phyloP scores from a whole-genome alignment of 352 stramenopile genomes.

The Globisporangium iwayamae region DNA sequence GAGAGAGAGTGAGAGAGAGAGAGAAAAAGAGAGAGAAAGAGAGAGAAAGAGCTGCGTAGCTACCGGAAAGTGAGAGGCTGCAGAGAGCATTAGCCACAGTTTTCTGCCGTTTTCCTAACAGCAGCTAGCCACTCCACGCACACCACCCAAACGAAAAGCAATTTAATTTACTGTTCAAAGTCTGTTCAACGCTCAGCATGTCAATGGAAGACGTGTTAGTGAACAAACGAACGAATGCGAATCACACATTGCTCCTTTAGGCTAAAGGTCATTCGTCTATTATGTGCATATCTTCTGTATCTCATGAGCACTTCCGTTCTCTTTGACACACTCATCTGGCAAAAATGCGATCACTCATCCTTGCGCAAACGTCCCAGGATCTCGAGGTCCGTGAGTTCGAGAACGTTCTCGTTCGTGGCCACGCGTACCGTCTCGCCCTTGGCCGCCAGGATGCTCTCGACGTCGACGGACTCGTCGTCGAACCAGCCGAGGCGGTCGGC shows the following conservation, averaged over 20 bases:
- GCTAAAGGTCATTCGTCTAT: neutral
- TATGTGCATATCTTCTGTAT: conserved; percentile 1
- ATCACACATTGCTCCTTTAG: neutral
- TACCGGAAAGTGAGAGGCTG: neutral
- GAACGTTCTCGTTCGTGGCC: conserved; percentile 71
- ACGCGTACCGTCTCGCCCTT: conserved; percentile 76
- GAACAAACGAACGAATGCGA: neutral
- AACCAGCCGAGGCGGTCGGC: conserved; percentile 94
- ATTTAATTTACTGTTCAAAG: conserved; percentile 23
- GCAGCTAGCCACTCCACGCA: neutral
- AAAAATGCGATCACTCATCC: conserved; percentile 15
- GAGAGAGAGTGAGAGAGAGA: no score
- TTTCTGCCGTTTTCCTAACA: neutral
- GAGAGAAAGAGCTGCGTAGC: neutral
- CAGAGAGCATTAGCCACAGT: neutral
- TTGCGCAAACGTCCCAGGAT: conserved; percentile 44
- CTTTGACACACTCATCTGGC: conserved; percentile 11
- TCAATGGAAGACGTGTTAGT: neutral
- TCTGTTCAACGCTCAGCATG: neutral
- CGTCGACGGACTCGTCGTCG: conserved; percentile 87
- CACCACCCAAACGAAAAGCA: neutral
- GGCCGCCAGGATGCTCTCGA: conserved; percentile 78
- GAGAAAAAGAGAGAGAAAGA: neutral
- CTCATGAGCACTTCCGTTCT: neutral
- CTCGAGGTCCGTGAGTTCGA: conserved; percentile 80